Evolutionary conservation across 495 filamentous ascomycete species (phyloP).

Genomic region (Penicillium turbatum): DNA sequence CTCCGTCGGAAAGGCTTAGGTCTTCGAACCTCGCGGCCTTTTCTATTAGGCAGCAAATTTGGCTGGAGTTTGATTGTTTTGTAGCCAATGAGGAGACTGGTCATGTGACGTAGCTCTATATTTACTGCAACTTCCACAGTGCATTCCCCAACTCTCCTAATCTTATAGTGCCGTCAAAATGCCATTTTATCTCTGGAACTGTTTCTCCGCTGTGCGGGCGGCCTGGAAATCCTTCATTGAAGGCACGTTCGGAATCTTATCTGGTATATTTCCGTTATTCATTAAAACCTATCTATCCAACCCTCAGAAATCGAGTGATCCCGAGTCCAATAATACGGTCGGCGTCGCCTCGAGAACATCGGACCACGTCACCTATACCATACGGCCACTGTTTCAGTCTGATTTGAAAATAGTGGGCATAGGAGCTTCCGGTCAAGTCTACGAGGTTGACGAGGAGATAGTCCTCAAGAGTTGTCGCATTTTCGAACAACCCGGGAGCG

Average conservation of each 20-base stretch:
- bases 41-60: too few relatives aligned
- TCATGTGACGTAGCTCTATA: too few relatives aligned
- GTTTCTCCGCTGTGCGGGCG: neutral
- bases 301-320: neutral
- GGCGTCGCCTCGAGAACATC: neutral
- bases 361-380: slow-evolving; percentile 20
- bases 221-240: neutral
- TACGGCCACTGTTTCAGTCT: slow-evolving; percentile 27
- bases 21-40: too few relatives aligned
- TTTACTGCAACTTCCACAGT: too few relatives aligned
- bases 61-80: too few relatives aligned
- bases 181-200: neutral
- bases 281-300: neutral
- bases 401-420: slow-evolving; percentile 25
- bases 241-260: neutral
- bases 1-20: too few relatives aligned
- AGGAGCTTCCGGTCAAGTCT: slow-evolving; percentile 21
- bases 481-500: slow-evolving; percentile 16
- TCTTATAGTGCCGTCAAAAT: neutral
- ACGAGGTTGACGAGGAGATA: slow-evolving; percentile 21
- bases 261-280: neutral
- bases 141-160: too few relatives aligned
- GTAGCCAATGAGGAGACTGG: too few relatives aligned
- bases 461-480: slow-evolving; percentile 23
- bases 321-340: neutral